Conservation (phyloP, 1,139 yeast species). For the Hemisphaericaspora subhashii region DNA sequence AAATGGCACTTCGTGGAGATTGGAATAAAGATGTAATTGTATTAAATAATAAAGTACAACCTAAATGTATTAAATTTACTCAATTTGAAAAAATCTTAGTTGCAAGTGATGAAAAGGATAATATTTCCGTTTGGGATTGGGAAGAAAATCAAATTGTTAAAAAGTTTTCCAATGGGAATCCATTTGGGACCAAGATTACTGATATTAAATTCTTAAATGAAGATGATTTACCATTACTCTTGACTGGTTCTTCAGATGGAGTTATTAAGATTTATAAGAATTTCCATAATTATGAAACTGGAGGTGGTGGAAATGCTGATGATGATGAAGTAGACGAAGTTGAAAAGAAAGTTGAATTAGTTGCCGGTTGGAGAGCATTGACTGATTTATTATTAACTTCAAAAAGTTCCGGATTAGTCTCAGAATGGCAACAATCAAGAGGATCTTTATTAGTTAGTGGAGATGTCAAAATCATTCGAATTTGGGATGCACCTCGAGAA, state of each 20-base stretch:
- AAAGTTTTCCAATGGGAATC: constrained; percentile 80
- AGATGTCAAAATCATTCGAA: constrained; percentile 84
- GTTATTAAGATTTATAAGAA: constrained; percentile 82
- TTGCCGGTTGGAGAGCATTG: constrained; percentile 91
- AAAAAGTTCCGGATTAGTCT: constrained; percentile 77
- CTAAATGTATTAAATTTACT: constrained; percentile 74
- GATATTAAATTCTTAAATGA: constrained; percentile 86
- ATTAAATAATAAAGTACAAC: constrained; percentile 76
- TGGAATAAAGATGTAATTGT: constrained; percentile 72
- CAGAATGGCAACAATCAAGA: constrained; percentile 97
- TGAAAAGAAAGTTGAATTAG: constrained; percentile 50
- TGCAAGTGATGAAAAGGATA: constrained; percentile 83
- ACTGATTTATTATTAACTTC: constrained; percentile 82
- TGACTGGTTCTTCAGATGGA: constrained; percentile 94
- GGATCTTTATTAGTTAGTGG: constrained; percentile 93
- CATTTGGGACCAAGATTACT: constrained; percentile 84
- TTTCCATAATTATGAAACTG: constrained; percentile 54
- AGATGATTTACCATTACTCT: constrained; percentile 80
- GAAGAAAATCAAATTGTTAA: constrained; percentile 53
- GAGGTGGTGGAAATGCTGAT: constrained; percentile 28
- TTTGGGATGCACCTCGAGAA: constrained; percentile 98
- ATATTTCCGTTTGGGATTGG: constrained; percentile 91
- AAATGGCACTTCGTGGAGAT: constrained; percentile 76
- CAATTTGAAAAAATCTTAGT: constrained; percentile 88
- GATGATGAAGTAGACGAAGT: constrained; percentile 25